phyloP scores from a whole-genome alignment of 1,139 yeast species.

The Blastobotrys buckinghamii region DNA sequence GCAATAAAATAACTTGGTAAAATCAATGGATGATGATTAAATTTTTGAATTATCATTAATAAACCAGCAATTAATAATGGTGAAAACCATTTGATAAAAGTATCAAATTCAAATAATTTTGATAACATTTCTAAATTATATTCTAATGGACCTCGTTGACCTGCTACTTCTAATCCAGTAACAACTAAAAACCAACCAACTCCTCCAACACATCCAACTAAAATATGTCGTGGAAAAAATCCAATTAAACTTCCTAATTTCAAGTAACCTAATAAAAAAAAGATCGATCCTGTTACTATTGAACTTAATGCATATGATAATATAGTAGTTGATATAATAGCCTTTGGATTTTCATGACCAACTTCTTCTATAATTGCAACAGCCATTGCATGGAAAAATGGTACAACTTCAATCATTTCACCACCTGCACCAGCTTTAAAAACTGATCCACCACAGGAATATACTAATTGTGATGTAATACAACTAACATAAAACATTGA shows the following conservation, averaged over 20 bases:
- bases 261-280: constrained; percentile 69
- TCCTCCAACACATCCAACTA: constrained; percentile 97
- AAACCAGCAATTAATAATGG: constrained; percentile 62
- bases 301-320: constrained; percentile 80
- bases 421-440: constrained; percentile 90
- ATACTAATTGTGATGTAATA: constrained; percentile 78
- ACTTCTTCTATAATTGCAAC: constrained; percentile 54
- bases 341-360: constrained; percentile 49
- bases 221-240: constrained; percentile 90
- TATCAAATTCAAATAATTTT: constrained; percentile 28
- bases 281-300: constrained; percentile 78
- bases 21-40: constrained; percentile 63
- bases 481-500: constrained; percentile 94
- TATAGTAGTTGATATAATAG: constrained; percentile 79
- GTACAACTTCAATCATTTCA: constrained; percentile 97
- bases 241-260: constrained; percentile 82
- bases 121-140: constrained; percentile 41
- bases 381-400: constrained; percentile 96
- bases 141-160: constrained; percentile 63
- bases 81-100: constrained; percentile 60
- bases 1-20: constrained; percentile 76
- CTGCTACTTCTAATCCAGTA: constrained; percentile 86
- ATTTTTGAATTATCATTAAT: constrained; percentile 50
- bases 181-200: constrained; percentile 89
- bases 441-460: constrained; percentile 84